Base-by-base conservation (phyloP, 495 filamentous ascomycete genomes). In the Xylaria grammica region DNA sequence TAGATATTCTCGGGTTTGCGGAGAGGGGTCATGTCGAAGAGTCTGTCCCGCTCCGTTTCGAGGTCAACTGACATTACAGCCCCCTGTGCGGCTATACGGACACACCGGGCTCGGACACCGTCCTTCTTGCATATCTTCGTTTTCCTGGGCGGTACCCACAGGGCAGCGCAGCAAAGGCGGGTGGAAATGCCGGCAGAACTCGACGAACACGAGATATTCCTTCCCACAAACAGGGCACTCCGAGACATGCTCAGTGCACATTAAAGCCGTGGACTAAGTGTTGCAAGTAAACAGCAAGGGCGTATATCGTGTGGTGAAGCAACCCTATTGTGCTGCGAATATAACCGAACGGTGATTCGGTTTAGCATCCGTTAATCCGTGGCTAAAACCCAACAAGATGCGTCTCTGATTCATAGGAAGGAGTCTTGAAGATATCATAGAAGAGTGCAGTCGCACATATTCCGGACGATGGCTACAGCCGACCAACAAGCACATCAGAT, bases 151-250 rank as follows among this genome's bases (percentile, higher is more conserved):
- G 58, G 73, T 77, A 50, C 79, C 81, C 49, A 44, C 65, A 44
- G 77, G 81, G 48, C 81, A 83, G 50, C 55, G 67, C 67, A 77
- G 30, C 59, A 80, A 50, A 19, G 81, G 79, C 29, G 79, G 81
- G 65, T 77, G 79, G 52, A 76, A 82, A 62, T 76, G 60, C 60
- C 69, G 71, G 71, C 81, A 83, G 63, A 83, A 81, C 58, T 81
- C 77, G 69, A 82, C 79, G 72, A 77, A 83, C 65, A 82, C 67
- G 61, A 83, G 70, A 63, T 82, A 83, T 68, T 76, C 72, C 69
- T 82, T 82, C 76, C 81, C 78, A 73, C 81, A 83, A 65, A 80
- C 81, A 76, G 77, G 77, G 77, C 81, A 83, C 66, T 79, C 72
- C 60, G 75, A 73, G 58, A 72, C 69, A 69, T 81, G 73, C 79